phyloP scores from a whole-genome alignment of 2,329 filamentous ascomycete genomes.

The Lomentospora prolificans region DNA sequence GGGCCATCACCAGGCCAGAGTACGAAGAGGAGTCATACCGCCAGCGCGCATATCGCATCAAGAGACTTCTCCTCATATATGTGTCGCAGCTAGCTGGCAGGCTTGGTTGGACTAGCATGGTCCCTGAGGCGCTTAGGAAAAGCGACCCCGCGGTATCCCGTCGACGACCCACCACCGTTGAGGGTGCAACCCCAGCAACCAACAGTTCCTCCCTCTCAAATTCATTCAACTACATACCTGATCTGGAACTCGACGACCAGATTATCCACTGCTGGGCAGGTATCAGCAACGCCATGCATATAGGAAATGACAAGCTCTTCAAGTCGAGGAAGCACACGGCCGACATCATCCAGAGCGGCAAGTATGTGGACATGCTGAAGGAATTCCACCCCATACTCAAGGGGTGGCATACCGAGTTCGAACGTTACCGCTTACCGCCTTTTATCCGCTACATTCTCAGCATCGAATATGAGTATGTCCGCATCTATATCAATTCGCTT shows the following conservation, averaged over 20 bases:
- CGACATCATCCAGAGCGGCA: conserved; percentile 75
- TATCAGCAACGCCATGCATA: conserved; percentile 85
- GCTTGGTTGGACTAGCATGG: conserved; percentile 88
- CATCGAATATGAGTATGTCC: conserved; percentile 92
- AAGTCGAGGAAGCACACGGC: conserved; percentile 79
- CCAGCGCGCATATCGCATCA: conserved; percentile 69
- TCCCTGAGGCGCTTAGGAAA: conserved; percentile 57
- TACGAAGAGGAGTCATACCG: conserved; percentile 70
- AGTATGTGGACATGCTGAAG: conserved; percentile 71
- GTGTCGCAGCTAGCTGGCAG: conserved; percentile 88
- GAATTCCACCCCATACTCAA: conserved; percentile 70
- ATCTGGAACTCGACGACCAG: conserved; percentile 57
- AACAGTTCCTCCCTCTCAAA: conserved; percentile 46
- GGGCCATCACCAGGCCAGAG: conserved; percentile 50
- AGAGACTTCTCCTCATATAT: conserved; percentile 80
- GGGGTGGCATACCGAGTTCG: conserved; percentile 74
- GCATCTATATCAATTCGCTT: conserved; percentile 89
- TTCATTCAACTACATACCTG: conserved; percentile 55
- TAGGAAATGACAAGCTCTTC: conserved; percentile 82
- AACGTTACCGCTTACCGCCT: conserved; percentile 59
- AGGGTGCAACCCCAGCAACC: conserved; percentile 52
- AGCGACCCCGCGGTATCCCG: conserved; percentile 46
- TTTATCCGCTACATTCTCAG: conserved; percentile 67
- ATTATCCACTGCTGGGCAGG: conserved; percentile 86
- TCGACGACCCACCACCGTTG: conserved; percentile 33